Base-by-base conservation (phyloP, 2,329 filamentous ascomycete species). In the Zarea fungicola region DNA sequence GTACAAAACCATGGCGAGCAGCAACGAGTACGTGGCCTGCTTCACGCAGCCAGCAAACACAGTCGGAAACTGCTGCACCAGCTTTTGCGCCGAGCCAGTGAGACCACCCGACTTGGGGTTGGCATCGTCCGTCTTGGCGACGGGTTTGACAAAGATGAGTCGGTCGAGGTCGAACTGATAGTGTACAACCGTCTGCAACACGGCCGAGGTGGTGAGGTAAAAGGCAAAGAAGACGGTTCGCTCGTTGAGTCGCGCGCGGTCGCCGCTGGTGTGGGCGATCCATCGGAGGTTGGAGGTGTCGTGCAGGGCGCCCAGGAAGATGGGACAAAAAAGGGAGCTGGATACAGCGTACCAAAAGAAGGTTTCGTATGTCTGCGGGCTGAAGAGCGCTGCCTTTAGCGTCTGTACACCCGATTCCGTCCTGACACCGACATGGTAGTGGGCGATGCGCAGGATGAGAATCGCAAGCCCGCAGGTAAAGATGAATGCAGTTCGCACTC, bases 381-480 rank as follows among this genome's bases (percentile, higher is more conserved):
- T 80, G 21, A 83, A 66, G 9, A 81, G 70, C 55, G 78, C 75
- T 53, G 74, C 74, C 48, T 68, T 69, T 48, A 92, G 77, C 7
- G 81, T 85, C 51, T 85, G 74, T 57, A 85, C 75, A 40, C 80
- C 76, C 4, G 86, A 89, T 50, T 75, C 73, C 32, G 87, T 85
- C 16, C 87, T 79, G 51, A 79, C 65, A 57, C 86, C 87, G 54
- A 87, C 77, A 62, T 92, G 89, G 67, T 90, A 83, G 65, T 91
- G 85, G 37, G 86, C 83, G 60, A 96, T 89, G 60, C 91, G 88
- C 44, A 96, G 79, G 57, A 96, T 78, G 69, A 95, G 87, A 56
- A 96, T 78, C 49, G 82, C 73, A 52, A 96, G 79, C 52, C 81
- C 83, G 58, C 84, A 85, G 53, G 87, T 71, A 69, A 91, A 92